Evolutionary conservation across 441 rosid genomes (phyloP), one percentile per base, ranked within the genome.

Genomic region (Gossypium trilobum): DNA sequence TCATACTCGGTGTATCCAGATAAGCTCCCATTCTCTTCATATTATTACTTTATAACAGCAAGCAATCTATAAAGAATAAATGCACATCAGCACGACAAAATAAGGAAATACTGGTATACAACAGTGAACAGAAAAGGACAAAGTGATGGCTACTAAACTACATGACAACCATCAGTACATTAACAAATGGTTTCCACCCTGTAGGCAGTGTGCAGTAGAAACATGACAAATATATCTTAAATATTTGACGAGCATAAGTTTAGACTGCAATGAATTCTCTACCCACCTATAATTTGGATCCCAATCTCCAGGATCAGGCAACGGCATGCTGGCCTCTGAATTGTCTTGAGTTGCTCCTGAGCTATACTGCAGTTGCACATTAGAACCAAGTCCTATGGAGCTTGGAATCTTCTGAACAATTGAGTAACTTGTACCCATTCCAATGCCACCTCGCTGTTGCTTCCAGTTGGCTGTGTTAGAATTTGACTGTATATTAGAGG

Each of bases 241-340:
- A 29, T 16, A 16, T 68, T 68, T 29, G n/a, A 29, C 31, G 11
- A 2, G 8, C 36, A 57, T 27, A 51, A 58, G 17, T 33, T 52
- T 9, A 65, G 4, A 73, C 36, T 31, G 72, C 19, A 69, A 46
- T 36, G 50, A 72, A 70, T 17, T 39, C 33, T 64, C 52, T 67
- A 63, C 84, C 77, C 79, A 88, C 99, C 99, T 93, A 88, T 91
- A 96, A 85, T 88, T 90, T 39, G 99, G 99, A 87, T 96, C 99
- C 99, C 99, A 96, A 70, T 96, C 98, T 77, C 97, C 97, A 16
- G 99, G 98, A 84, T 88, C 89, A 72, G 97, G 98, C 74, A 90
- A 77, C 23, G 90, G 87, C 69, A 73, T 57, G 72, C 85, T 80
- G 36, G 82, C 64, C 77, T 89, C 89, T 55, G 83, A 70, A 72